Percentiles rank a stretch among this genome's conserved stretches.
Evolutionary conservation across 441 rosid species (phyloP).

Genomic region (Syzygium syzygioides): DNA sequence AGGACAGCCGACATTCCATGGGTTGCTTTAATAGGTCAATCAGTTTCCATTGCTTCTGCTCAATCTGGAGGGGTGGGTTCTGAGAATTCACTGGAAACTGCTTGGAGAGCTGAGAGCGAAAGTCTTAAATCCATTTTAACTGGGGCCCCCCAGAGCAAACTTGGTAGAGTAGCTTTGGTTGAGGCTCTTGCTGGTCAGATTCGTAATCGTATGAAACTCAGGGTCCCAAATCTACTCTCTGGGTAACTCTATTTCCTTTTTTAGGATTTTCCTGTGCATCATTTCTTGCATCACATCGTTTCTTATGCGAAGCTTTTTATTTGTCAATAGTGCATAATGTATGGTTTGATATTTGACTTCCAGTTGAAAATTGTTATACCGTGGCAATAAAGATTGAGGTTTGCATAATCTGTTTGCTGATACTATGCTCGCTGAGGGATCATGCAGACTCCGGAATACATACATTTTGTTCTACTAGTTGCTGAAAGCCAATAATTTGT

Average conservation of each 20-base stretch:
- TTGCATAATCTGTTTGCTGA: not conserved
- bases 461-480: not conserved
- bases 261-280: not conserved
- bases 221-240: conserved; percentile 87
- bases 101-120: conserved; percentile 98
- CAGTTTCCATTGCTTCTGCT: conserved; percentile 82
- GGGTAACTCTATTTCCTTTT: conserved; percentile 43
- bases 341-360: not conserved
- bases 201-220: conserved; percentile 78
- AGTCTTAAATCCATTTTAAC: conserved; percentile 75
- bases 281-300: not conserved
- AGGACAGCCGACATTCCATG: conserved; percentile 88
- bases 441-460: not conserved
- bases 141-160: conserved; percentile 83
- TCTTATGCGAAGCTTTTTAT: not conserved
- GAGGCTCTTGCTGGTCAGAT: conserved; percentile 85
- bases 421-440: not conserved
- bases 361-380: not conserved
- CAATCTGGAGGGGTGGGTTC: conserved; percentile 54
- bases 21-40: conserved; percentile 96
- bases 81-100: conserved; percentile 90
- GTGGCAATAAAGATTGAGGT: not conserved
- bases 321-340: not conserved
- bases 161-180: conserved; percentile 86
- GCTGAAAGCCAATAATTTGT: not conserved